These are phyloP conservation scores for Torulaspora gathmanii DNA, from an alignment of 805 yeast species.

Conservation along the genomic window DNA sequence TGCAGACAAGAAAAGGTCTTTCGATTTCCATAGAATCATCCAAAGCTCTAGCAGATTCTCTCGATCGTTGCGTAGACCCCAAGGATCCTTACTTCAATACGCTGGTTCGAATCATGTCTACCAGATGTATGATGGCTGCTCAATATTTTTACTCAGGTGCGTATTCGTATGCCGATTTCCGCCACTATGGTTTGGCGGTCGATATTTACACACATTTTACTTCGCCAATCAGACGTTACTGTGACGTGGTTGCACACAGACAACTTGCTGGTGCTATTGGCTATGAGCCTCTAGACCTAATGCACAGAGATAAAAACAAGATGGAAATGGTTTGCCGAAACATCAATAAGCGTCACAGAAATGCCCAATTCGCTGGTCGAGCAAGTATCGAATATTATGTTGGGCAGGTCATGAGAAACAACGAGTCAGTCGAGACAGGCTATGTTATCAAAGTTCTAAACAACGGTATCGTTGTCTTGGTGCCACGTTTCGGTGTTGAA, in stretches of 20 bases:
- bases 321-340: slow-evolving; percentile 86
- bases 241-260: slow-evolving; percentile 96
- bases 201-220: slow-evolving; percentile 98
- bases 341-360: slow-evolving; percentile 90
- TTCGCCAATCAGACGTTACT: slow-evolving; percentile 95
- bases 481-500: slow-evolving; percentile 94
- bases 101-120: slow-evolving; percentile 89
- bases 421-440: slow-evolving; percentile 78
- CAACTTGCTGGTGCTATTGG: slow-evolving; percentile 98
- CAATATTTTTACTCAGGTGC: slow-evolving; percentile 93
- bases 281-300: slow-evolving; percentile 75
- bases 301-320: slow-evolving; percentile 82
- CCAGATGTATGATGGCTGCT: slow-evolving; percentile 99
- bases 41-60: slow-evolving; percentile 85
- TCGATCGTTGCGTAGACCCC: slow-evolving; percentile 81
- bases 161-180: slow-evolving; percentile 83
- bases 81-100: slow-evolving; percentile 90
- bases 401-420: slow-evolving; percentile 92
- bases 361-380: slow-evolving; percentile 98
- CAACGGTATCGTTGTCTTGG: slow-evolving; percentile 91
- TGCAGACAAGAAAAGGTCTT: slow-evolving; percentile 73
- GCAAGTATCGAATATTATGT: slow-evolving; percentile 97
- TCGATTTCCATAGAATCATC: slow-evolving; percentile 77
- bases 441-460: slow-evolving; percentile 87
- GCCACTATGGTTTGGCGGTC: slow-evolving; percentile 95